Base-by-base conservation (phyloP, 371 early-diverging fungal genomes). In the Mortierella sp. region DNA sequence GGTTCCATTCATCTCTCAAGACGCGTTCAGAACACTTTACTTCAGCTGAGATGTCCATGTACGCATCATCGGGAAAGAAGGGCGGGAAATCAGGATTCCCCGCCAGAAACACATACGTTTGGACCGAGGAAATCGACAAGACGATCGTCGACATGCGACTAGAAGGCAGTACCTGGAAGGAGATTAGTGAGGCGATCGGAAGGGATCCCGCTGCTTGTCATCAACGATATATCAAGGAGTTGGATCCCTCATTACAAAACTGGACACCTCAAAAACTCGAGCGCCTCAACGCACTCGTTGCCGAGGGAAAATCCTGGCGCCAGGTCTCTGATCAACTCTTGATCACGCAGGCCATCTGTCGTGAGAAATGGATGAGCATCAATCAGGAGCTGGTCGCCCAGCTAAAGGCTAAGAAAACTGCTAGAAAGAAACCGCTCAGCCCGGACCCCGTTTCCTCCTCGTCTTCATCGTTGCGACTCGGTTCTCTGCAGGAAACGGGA, bases 101-200 rank as follows among this genome's bases (percentile, higher is more conserved):
- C 30, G 6, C 54, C 6, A 31, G 51, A 19, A 61, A 21, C 11
- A 6, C 27, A 28, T 48, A 47, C 19, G 8, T 23, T 6, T 75
- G 69, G 69, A 60, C 62, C 4, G 61, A 51, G 0, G 70, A 76
- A 31, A 26, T 61, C 34, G 70, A 76, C 24, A 47, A 52, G 27
- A 48, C 52, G 41, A 52, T 76, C 12, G 17, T 70, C 11, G 70
- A 70, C 1, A 57, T 76, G 62, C 64, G 78, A 31, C 50, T 76
- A 17, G 70, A 76, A 21, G 78, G 78, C 19, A 39, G 47, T 31
- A 54, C 47, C 31, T 76, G 78, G 78, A 21, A 59, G 26, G 78
- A 76, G 42, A 70, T 76, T 37, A 65, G 62, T 3, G 62, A 32
- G 2, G 65, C 58, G 4, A 8, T 70, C 9, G 58, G 58, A 19